Conservation (phyloP, 345 rosid genomes). For the Conringia planisiliqua region DNA sequence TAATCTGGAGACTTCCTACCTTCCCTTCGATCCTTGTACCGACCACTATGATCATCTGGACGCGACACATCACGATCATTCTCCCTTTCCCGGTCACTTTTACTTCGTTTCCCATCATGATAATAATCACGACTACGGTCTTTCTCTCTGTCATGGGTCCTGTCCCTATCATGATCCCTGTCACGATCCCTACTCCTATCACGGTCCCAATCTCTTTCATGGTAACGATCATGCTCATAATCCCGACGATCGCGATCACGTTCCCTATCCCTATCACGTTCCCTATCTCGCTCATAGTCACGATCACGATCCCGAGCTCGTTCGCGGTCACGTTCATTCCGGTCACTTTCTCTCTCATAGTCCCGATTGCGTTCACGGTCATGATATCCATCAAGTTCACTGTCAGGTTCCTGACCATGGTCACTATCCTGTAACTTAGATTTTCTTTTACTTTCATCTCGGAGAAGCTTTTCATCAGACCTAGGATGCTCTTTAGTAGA, state of each 20-base stretch:
- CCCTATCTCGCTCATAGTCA: slow-evolving; percentile 34
- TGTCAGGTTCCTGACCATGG: slow-evolving; percentile 38
- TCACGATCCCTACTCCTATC: slow-evolving; percentile 38
- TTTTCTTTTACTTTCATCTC: slow-evolving; percentile 64
- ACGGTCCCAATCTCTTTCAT: slow-evolving; percentile 31
- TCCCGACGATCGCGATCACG: slow-evolving; percentile 38
- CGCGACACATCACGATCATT: slow-evolving; percentile 42
- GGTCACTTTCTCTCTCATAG: slow-evolving; percentile 27
- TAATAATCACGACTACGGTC: slow-evolving; percentile 41
- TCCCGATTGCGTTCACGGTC: slow-evolving; percentile 28
- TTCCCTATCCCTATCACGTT: slow-evolving; percentile 30
- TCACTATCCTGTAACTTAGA: slow-evolving; percentile 53
- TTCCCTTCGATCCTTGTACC: slow-evolving; percentile 60
- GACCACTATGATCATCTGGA: slow-evolving; percentile 52
- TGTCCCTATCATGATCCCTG: slow-evolving; percentile 40
- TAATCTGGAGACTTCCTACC: slow-evolving; percentile 73
- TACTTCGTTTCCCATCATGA: slow-evolving; percentile 40
- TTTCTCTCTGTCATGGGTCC: slow-evolving; percentile 38
- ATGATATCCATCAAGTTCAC: slow-evolving; percentile 37
- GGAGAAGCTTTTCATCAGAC: slow-evolving; percentile 54
- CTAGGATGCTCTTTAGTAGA: slow-evolving; percentile 49
- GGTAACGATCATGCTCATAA: slow-evolving; percentile 37
- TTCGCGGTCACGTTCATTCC: slow-evolving; percentile 35
- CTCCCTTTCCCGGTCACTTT: slow-evolving; percentile 37
- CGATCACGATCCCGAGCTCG: slow-evolving; percentile 44